Evolutionary conservation across 495 filamentous ascomycete species (phyloP), one percentile per base, ranked within the genome.

Genomic region (Tuber calosporum): DNA sequence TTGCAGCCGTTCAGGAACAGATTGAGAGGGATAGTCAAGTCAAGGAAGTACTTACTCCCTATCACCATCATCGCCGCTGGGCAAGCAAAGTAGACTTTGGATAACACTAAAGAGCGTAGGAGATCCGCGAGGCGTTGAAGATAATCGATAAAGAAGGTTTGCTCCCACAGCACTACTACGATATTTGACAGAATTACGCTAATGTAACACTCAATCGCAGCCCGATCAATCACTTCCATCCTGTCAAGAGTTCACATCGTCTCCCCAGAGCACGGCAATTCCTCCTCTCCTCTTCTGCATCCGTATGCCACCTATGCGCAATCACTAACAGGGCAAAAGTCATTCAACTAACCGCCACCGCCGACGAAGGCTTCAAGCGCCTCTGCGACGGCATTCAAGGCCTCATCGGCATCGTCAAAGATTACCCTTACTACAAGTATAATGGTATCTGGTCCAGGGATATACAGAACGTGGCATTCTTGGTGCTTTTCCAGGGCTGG

Each of bases 351-450:
- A 76, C 89, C 36, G 78, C 84, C 43, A 84, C 87, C 70, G 85
- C 88, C 8, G 84, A 88, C 74, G 81, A 83, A 41, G 84, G 85
- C 30, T 88, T 93, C 83, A 81, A 83, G 71, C 82, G 87, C 37
- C 86, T 90, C 78, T 82, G 88, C 43, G 82, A 85, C 22, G 86
- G 84, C 38, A 84, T 93, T 37, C 74, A 79, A 34, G 86, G 87
- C 71, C 87, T 99, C 67, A 86, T 89, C 67, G 82, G 84, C 66
- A 87, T 92, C 69, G 91, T 93, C 9, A 92, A 93, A 53, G 84
- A 90, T 77, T 89, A 94, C 79, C 94, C 95, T 0, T 99, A 97
- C 84, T 98, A 97, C 89, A 97, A 96, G 79, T 94, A 94, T 83
- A 98, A 97, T 81, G 84, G 85, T 30, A 84, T 92, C 81, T 99